A percentile compares a stretch with the other conserved stretches of the same genome.
phyloP scores from a whole-genome alignment of 352 stramenopile species.

The Lagenidium giganteum region DNA sequence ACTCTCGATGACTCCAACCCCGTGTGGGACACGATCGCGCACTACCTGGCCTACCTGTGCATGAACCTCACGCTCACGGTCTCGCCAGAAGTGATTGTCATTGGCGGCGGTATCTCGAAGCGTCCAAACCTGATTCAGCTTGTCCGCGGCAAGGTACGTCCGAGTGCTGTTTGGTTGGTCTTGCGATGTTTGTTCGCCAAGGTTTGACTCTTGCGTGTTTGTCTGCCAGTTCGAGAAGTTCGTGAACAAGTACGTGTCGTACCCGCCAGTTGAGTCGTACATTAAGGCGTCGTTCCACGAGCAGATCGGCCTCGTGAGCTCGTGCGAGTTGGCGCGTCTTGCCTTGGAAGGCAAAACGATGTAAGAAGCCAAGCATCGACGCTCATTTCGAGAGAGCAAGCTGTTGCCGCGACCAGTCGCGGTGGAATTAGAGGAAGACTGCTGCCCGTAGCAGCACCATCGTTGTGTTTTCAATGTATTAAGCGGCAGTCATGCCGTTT shows the following conservation, averaged over 20 bases:
- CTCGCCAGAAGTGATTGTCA: conserved; percentile 93
- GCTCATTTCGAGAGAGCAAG: no score
- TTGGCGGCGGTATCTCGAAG: conserved; percentile 94
- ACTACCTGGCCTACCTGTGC: conserved; percentile 95
- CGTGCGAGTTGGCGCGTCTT: conserved; percentile 71
- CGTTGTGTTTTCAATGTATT: no score
- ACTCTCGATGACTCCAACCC: conserved; percentile 81
- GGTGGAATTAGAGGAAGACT: no score
- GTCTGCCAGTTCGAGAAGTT: conserved; percentile 48
- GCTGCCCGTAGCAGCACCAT: not conserved
- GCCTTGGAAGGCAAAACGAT: conserved; percentile 37
- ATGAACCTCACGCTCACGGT: conserved; percentile 90
- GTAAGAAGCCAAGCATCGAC: no score
- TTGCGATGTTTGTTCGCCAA: not conserved
- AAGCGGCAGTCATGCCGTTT: conserved; percentile 26
- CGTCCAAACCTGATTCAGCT: conserved; percentile 80
- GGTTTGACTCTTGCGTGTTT: conserved; percentile 4
- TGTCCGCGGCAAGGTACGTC: conserved; percentile 53
- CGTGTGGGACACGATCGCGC: conserved; percentile 92
- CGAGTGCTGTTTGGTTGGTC: no score
- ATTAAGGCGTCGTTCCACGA: conserved; percentile 83
- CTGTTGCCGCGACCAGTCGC: no score
- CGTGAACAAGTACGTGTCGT: conserved; percentile 77
- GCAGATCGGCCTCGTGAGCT: conserved; percentile 80
- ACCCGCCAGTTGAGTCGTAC: conserved; percentile 66